These are phyloP conservation scores for Diplodia sapinea DNA, from an alignment of 2,329 filamentous ascomycete species.

Conservation along the genomic window DNA sequence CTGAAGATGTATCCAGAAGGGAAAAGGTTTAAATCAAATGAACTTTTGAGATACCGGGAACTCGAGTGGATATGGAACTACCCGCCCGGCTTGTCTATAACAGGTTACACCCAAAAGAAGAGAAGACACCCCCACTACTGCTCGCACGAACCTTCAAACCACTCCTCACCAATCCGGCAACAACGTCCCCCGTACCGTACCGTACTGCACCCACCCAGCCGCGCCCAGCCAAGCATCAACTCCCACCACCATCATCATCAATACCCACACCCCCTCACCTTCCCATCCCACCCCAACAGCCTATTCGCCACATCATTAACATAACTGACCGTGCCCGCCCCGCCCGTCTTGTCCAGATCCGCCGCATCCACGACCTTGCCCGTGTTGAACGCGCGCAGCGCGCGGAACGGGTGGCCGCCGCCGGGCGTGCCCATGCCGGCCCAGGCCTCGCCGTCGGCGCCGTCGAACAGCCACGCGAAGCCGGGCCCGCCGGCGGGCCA, in stretches of 20 bases:
- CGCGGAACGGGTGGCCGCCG: constrained; percentile 31
- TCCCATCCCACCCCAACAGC: constrained; percentile 37
- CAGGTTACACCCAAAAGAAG: too few species aligned
- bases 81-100: too few species aligned
- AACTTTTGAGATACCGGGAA: too few species aligned
- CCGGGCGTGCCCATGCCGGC: constrained; percentile 7
- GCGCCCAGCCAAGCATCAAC: too few species aligned
- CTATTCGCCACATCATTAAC: constrained; percentile 38
- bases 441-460: not conserved
- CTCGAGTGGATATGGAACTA: too few species aligned
- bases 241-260: not conserved
- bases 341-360: constrained; percentile 27
- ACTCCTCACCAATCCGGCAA: too few species aligned
- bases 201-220: too few species aligned
- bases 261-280: constrained; percentile 5
- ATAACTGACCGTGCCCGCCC: constrained; percentile 31
- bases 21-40: too few species aligned
- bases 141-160: too few species aligned
- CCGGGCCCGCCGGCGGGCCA: constrained; percentile 32
- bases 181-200: not conserved
- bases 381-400: constrained; percentile 33
- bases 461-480: constrained; percentile 25
- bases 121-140: too few species aligned
- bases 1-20: too few species aligned
- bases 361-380: constrained; percentile 11